Evolutionary conservation across 164 flowering plant genomes (phyloP).

Genomic region (Platanus orientalis): DNA sequence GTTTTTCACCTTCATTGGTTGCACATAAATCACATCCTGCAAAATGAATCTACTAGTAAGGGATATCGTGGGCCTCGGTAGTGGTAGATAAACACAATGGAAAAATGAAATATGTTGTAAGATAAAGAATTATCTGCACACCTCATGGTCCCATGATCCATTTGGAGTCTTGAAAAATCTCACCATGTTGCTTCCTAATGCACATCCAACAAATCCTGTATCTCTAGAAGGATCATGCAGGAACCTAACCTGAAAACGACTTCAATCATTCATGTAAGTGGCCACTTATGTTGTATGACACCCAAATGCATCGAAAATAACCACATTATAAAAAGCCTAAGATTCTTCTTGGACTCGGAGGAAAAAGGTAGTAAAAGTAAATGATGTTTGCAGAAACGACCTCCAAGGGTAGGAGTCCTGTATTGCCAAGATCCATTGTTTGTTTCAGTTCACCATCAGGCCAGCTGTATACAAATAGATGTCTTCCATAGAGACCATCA

Average conservation of each 20-base stretch:
- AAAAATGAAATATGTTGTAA: too few relatives aligned
- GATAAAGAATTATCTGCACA: slow-evolving; percentile 4
- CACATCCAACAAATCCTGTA: slow-evolving; percentile 91
- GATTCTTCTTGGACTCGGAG: too few relatives aligned
- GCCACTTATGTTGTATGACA: not conserved
- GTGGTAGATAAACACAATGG: too few relatives aligned
- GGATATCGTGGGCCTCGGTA: too few relatives aligned
- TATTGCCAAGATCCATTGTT: slow-evolving; percentile 79
- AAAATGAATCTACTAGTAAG: too few relatives aligned
- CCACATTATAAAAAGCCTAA: not conserved
- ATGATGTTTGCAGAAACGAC: slow-evolving; percentile 31
- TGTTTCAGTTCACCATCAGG: slow-evolving; percentile 93
- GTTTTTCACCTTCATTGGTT: too few relatives aligned
- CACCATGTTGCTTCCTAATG: slow-evolving; percentile 82
- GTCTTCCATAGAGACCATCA: slow-evolving; percentile 90
- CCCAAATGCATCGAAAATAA: not conserved
- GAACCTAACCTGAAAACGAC: slow-evolving; percentile 66
- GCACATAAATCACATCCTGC: too few relatives aligned
- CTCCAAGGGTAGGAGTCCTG: slow-evolving; percentile 90
- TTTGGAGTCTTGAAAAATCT: slow-evolving; percentile 63
- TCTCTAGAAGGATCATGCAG: slow-evolving; percentile 88
- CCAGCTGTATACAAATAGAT: slow-evolving; percentile 87
- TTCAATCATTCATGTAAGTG: not conserved
- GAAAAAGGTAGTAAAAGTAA: too few relatives aligned
- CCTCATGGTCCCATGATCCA: too few relatives aligned